These are phyloP conservation scores for Ascoidea tarda DNA, from an alignment of 805 yeast genomes.

Conservation along the genomic window DNA sequence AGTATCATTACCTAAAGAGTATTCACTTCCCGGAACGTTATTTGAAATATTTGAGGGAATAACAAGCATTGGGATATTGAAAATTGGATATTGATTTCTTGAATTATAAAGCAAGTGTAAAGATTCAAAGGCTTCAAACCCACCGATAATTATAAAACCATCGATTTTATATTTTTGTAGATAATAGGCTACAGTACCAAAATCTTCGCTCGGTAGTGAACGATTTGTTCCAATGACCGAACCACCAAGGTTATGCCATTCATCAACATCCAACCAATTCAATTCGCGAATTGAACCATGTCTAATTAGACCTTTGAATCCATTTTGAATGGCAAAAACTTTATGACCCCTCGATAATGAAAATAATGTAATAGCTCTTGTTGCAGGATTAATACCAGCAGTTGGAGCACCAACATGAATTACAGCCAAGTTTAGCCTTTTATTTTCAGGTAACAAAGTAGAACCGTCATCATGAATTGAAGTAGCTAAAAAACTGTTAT, in stretches of 20 bases:
- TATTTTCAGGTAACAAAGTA: conserved; percentile 37
- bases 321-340: conserved; percentile 59
- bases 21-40: conserved; percentile 74
- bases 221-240: conserved; percentile 76
- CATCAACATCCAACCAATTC: conserved; percentile 56
- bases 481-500: conserved; percentile 46
- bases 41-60: conserved; percentile 73
- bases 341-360: conserved; percentile 66
- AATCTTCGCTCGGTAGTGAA: conserved; percentile 49
- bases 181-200: conserved; percentile 59
- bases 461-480: conserved; percentile 55
- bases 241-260: conserved; percentile 67
- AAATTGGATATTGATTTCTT: conserved; percentile 48
- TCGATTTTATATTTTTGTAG: conserved; percentile 55
- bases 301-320: conserved; percentile 56
- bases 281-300: conserved; percentile 47
- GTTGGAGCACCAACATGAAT: conserved; percentile 74
- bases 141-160: conserved; percentile 67
- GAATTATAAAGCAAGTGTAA: conserved; percentile 51
- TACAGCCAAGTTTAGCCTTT: conserved; percentile 51
- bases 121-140: conserved; percentile 69
- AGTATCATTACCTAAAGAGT: conserved; percentile 64
- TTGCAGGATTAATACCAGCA: conserved; percentile 68
- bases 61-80: conserved; percentile 64
- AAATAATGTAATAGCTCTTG: conserved; percentile 58